Evolutionary conservation across 139 green algal species (phyloP).

Genomic region (Yamagishiella unicocca): DNA sequence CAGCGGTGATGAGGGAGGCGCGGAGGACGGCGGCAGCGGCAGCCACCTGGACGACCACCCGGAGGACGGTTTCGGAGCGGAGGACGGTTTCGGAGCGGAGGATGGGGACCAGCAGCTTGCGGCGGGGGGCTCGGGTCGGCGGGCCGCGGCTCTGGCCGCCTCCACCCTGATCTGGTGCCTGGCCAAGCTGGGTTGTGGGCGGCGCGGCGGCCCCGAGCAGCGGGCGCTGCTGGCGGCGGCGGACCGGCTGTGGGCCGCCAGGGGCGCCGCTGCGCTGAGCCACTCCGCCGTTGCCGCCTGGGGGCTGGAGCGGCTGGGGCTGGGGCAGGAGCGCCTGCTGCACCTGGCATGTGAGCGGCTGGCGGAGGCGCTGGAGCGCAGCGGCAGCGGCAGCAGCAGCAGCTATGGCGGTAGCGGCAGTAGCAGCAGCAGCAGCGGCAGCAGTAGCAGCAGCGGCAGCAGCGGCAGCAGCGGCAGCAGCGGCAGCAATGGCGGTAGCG

Average conservation of each 20-base stretch:
- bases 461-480: not conserved
- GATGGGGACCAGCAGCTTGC: no score
- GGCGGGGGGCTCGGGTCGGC: no score
- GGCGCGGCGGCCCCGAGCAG: not conserved
- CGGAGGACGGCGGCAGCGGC: not conserved
- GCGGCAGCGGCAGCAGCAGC: not conserved
- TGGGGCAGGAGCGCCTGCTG: not conserved
- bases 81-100: no score
- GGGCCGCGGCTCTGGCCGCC: not conserved
- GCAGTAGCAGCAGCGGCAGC: not conserved
- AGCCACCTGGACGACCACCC: not conserved
- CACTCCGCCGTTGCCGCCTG: conserved; percentile 22
- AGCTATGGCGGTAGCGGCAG: not conserved
- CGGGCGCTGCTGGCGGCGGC: not conserved
- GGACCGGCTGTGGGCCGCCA: not conserved
- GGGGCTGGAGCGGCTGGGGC: conserved; percentile 22
- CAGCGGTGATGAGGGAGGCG: not conserved
- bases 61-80: not conserved
- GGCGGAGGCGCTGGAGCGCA: not conserved
- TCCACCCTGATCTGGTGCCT: conserved; percentile 21
- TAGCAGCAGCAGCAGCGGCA: not conserved
- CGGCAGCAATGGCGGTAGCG: no score
- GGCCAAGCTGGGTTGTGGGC: not conserved
- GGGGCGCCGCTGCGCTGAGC: not conserved
- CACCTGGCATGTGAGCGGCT: not conserved